Conservation (phyloP, 257 asterid species). For the Cordia subcordata region DNA sequence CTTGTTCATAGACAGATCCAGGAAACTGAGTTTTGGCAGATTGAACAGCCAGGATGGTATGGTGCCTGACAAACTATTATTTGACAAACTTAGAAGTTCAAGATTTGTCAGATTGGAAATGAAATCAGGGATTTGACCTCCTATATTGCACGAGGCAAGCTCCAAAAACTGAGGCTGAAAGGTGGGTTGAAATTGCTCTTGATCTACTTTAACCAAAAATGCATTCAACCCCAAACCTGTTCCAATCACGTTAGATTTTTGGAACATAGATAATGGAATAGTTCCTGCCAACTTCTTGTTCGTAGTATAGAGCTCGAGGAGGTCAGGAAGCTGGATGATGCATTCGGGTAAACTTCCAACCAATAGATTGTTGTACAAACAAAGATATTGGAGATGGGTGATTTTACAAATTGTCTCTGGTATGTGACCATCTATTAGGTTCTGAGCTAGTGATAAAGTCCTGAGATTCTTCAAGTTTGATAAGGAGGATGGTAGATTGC, state of each 20-base stretch:
- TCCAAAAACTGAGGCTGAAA: not conserved
- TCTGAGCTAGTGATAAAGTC: conserved; percentile 8
- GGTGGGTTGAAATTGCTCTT: not conserved
- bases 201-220: not conserved
- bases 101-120: not conserved
- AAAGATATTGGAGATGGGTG: conserved; percentile 6
- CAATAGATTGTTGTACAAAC: conserved; percentile 3
- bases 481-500: conserved; percentile 7
- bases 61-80: not conserved
- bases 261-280: conserved; percentile 9
- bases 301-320: conserved; percentile 2
- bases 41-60: too few relatives aligned
- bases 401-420: conserved; percentile 11
- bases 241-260: not conserved
- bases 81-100: not conserved
- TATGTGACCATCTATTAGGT: conserved; percentile 1
- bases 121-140: not conserved
- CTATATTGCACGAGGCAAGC: not conserved
- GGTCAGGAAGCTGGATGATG: conserved; percentile 10
- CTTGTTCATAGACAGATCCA: conserved; percentile 13
- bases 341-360: conserved; percentile 11
- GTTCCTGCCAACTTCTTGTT: conserved; percentile 9
- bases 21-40: conserved; percentile 7
- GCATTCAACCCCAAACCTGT: conserved; percentile 7
- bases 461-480: conserved; percentile 5